phyloP scores from a whole-genome alignment of 176 grass and related monocot species.

The Oryza australiensis region DNA sequence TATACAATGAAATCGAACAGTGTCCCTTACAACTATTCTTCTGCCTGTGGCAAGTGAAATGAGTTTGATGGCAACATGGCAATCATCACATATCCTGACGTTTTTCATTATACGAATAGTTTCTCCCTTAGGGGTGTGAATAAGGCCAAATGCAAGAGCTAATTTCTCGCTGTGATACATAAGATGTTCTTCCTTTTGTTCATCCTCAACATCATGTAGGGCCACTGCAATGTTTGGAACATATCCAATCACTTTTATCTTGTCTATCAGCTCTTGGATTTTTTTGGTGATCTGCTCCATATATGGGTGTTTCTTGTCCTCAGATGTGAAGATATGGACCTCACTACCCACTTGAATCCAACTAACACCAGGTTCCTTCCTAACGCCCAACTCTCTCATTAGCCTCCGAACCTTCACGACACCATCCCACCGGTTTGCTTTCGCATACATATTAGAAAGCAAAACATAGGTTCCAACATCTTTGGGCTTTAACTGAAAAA shows the following conservation, averaged over 20 bases:
- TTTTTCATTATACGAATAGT: slow-evolving; percentile 75
- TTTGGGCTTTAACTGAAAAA: slow-evolving; percentile 66
- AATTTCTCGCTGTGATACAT: slow-evolving; percentile 83
- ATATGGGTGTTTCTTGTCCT: slow-evolving; percentile 59
- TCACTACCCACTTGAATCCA: slow-evolving; percentile 75
- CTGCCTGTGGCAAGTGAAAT: slow-evolving; percentile 58
- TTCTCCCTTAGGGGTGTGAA: slow-evolving; percentile 46
- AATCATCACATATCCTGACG: slow-evolving; percentile 78
- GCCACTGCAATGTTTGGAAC: slow-evolving; percentile 58
- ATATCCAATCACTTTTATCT: slow-evolving; percentile 74
- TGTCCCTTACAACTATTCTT: slow-evolving; percentile 72
- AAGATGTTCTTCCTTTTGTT: slow-evolving; percentile 80
- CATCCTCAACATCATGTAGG: slow-evolving; percentile 77
- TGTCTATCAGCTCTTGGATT: slow-evolving; percentile 54
- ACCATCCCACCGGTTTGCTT: slow-evolving; percentile 77
- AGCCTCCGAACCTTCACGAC: slow-evolving; percentile 63
- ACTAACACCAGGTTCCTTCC: slow-evolving; percentile 80
- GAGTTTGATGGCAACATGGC: slow-evolving; percentile 71
- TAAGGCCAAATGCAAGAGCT: slow-evolving; percentile 62
- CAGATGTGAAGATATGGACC: slow-evolving; percentile 64
- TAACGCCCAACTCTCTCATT: slow-evolving; percentile 68
- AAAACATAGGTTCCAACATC: slow-evolving; percentile 82
- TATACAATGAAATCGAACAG: slow-evolving; percentile 70
- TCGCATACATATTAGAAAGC: slow-evolving; percentile 87
- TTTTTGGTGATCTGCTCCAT: slow-evolving; percentile 61